Percentiles rank a stretch among this genome's conserved stretches.
Evolutionary conservation across 352 stramenopile genomes (phyloP).

Genomic region (Pythium dissotocum): DNA sequence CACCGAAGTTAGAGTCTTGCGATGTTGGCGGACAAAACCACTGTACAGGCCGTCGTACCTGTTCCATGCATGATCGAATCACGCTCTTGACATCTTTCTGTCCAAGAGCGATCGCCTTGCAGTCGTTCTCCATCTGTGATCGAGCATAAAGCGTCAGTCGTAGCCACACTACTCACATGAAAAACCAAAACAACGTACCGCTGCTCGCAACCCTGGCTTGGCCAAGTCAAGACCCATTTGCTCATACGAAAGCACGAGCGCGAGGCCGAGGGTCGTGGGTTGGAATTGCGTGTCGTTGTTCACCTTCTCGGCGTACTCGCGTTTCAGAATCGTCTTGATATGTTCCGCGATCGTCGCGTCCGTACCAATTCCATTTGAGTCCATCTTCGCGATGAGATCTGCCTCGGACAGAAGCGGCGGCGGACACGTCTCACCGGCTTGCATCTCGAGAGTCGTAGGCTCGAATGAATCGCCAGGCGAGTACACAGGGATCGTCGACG

Average conservation of each 20-base stretch:
- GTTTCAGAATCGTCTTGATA: conserved; percentile 98
- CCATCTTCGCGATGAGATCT: conserved; percentile 94
- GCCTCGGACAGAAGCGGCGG: conserved; percentile 90
- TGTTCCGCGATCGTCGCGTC: conserved; percentile 97
- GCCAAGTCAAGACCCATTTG: conserved; percentile 96
- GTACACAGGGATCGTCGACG: conserved; percentile 86
- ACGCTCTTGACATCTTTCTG: conserved; percentile 78
- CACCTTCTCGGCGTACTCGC: conserved; percentile 96
- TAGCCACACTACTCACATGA: not conserved
- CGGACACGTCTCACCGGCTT: conserved; percentile 75
- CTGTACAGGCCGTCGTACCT: conserved; percentile 37
- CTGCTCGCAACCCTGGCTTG: conserved; percentile 92
- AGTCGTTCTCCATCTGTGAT: conserved; percentile 95
- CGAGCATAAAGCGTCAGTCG: conserved; percentile 14
- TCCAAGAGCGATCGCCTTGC: conserved; percentile 82
- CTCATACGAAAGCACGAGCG: conserved; percentile 91
- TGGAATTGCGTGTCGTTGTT: conserved; percentile 93
- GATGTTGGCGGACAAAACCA: too few species aligned
- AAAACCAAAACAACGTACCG: conserved; percentile 40
- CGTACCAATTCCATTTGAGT: conserved; percentile 94
- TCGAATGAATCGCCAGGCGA: conserved; percentile 70
- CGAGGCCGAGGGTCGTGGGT: conserved; percentile 89
- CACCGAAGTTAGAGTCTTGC: not conserved
- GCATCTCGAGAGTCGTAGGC: conserved; percentile 69
- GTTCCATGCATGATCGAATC: conserved; percentile 82